These are phyloP conservation scores for Globisporangium paddicum DNA, from an alignment of 352 stramenopile species.

Conservation along the genomic window DNA sequence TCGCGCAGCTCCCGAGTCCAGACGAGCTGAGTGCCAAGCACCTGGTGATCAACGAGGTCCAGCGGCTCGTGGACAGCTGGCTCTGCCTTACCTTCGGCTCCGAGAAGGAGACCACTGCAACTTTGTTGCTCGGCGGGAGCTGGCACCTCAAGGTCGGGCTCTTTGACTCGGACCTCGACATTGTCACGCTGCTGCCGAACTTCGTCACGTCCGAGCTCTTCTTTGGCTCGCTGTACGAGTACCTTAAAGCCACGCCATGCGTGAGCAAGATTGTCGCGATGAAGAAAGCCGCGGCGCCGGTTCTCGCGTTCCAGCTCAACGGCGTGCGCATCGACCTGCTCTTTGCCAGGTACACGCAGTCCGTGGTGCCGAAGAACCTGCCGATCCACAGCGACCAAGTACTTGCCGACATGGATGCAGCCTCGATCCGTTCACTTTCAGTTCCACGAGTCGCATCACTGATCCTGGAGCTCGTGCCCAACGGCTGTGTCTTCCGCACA, in stretches of 20 bases:
- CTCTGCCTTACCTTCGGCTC: constrained; percentile 40
- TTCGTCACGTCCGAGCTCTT: constrained; percentile 60
- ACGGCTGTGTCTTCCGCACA: constrained; percentile 60
- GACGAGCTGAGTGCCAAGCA: constrained; percentile 72
- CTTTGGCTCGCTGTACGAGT: constrained; percentile 55
- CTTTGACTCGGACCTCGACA: constrained; percentile 72
- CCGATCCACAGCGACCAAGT: constrained; percentile 71
- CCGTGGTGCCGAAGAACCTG: constrained; percentile 69
- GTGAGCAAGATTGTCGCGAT: constrained; percentile 66
- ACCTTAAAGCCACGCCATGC: constrained; percentile 29
- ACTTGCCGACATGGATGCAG: constrained; percentile 65
- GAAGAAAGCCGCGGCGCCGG: constrained; percentile 67
- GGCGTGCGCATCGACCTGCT: constrained; percentile 68
- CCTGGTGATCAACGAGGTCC: constrained; percentile 71
- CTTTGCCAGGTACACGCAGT: constrained; percentile 65
- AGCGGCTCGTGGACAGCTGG: constrained; percentile 69
- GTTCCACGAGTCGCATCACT: constrained; percentile 75
- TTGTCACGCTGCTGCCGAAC: constrained; percentile 67
- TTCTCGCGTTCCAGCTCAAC: constrained; percentile 73
- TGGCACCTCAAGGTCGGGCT: constrained; percentile 80
- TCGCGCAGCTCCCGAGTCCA: constrained; percentile 47
- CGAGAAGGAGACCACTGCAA: constrained; percentile 37
- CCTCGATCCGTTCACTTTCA: constrained; percentile 71
- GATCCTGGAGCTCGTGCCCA: constrained; percentile 78
- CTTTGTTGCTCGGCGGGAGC: constrained; percentile 68